Evolutionary conservation across 257 asterid genomes (phyloP).

Genomic region (Penstemon eatonii): DNA sequence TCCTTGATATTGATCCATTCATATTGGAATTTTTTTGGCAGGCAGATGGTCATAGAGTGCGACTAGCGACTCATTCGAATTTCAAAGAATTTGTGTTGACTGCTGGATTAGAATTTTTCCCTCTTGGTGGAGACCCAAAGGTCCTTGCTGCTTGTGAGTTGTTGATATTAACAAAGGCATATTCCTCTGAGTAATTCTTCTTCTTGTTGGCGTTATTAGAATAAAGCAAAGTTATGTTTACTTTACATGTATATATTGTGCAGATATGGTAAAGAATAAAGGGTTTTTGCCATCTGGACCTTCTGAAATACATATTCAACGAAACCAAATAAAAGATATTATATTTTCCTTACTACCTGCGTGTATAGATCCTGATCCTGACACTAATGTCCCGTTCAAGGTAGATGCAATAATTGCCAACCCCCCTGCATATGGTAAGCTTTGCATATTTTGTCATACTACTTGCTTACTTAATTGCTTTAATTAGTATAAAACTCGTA

Average conservation of each 20-base stretch:
- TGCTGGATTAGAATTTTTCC: constrained; percentile 85
- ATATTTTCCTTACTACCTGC: constrained; percentile 79
- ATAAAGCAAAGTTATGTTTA: background rate
- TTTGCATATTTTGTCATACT: background rate
- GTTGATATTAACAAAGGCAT: background rate
- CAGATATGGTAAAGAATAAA: constrained; percentile 94
- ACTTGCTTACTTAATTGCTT: background rate
- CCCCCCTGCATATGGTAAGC: constrained; percentile 94
- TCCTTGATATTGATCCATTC: background rate
- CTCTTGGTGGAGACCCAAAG: constrained; percentile 94
- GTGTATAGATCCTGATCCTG: constrained; percentile 66
- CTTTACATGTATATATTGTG: constrained; percentile 6
- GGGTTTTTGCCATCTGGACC: constrained; percentile 95
- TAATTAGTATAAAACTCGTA: background rate
- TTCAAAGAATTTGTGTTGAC: constrained; percentile 73
- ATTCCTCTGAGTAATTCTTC: background rate
- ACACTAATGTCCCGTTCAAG: constrained; percentile 57
- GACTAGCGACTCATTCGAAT: constrained; percentile 83
- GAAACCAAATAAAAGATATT: constrained; percentile 70
- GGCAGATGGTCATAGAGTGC: constrained; percentile 86
- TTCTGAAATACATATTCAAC: constrained; percentile 72
- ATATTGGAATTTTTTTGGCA: constrained; percentile 40
- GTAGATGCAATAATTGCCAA: constrained; percentile 87
- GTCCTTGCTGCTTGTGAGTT: constrained; percentile 88
- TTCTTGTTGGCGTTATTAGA: too few relatives aligned